Percentiles rank a stretch among this genome's conserved stretches.
Conservation (phyloP, 768 basidiomycete genomes). For the Cantharellus anzutake region DNA sequence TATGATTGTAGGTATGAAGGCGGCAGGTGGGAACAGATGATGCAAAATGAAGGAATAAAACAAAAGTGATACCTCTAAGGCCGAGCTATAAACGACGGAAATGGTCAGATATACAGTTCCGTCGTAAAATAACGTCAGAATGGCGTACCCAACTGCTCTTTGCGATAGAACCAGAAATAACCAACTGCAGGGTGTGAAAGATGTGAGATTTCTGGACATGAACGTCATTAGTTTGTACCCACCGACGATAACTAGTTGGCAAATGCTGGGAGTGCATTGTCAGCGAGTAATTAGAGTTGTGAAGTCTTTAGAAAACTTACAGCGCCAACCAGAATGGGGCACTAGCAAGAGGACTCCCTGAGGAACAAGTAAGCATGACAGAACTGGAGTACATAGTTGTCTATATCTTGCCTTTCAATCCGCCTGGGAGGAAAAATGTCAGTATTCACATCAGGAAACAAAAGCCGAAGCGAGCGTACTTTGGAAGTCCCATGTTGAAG, state of each 20-base stretch:
- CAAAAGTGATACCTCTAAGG: not conserved
- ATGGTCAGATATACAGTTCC: not conserved
- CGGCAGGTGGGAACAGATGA: no score
- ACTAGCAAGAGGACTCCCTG: slow-evolving; percentile 62
- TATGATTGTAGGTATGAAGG: no score
- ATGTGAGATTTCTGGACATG: not conserved
- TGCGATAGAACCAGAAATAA: slow-evolving; percentile 95
- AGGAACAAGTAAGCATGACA: not conserved
- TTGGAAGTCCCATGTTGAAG: slow-evolving; percentile 75
- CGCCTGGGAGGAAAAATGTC: not conserved
- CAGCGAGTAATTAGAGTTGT: not conserved
- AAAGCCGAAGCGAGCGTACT: slow-evolving; percentile 17
- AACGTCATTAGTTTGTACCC: not conserved
- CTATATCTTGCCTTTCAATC: not conserved
- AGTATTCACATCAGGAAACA: not conserved
- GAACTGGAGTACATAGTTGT: no score
- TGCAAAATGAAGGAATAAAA: no score
- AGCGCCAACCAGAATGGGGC: slow-evolving; percentile 77
- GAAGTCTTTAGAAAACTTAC: slow-evolving; percentile 9
- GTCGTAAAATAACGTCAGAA: not conserved
- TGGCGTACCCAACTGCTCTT: slow-evolving; percentile 49
- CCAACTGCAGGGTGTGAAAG: slow-evolving; percentile 23
- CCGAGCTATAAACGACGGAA: not conserved
- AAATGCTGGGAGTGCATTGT: slow-evolving; percentile 17
- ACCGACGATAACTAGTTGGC: slow-evolving; percentile 62